These are phyloP conservation scores for Roridomyces roridus DNA, from an alignment of 768 basidiomycete species.

Conservation along the genomic window DNA sequence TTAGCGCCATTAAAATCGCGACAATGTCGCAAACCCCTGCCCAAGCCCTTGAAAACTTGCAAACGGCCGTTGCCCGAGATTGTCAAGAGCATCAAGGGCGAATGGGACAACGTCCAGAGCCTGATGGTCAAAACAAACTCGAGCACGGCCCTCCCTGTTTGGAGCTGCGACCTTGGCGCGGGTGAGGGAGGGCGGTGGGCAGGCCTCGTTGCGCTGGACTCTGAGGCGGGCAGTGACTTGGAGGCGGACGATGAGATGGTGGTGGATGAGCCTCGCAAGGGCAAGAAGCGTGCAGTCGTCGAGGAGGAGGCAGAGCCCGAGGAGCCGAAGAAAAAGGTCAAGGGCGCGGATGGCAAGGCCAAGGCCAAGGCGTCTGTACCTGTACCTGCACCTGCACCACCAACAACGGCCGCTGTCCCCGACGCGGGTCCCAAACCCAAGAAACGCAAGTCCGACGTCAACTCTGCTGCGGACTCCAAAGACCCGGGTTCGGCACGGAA, in stretches of 20 bases:
- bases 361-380: too few species aligned
- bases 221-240: constrained; percentile 33
- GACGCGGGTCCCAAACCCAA: constrained; percentile 27
- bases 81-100: constrained; percentile 70
- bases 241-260: constrained; percentile 31
- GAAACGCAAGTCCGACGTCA: constrained; percentile 21
- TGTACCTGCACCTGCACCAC: too few species aligned
- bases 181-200: constrained; percentile 66
- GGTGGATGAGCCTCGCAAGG: constrained; percentile 30
- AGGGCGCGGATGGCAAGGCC: constrained; percentile 31
- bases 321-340: constrained; percentile 54
- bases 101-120: constrained; percentile 91
- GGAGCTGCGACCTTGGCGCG: constrained; percentile 77
- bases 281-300: constrained; percentile 44
- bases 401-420: constrained; percentile 8
- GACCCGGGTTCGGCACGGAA: constrained; percentile 5
- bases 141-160: constrained; percentile 88
- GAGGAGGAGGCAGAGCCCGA: constrained; percentile 44
- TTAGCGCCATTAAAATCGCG: constrained; percentile 85
- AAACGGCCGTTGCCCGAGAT: constrained; percentile 79
- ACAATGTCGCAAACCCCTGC: constrained; percentile 72
- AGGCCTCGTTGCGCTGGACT: constrained; percentile 42
- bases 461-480: constrained; percentile 19
- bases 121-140: constrained; percentile 90
- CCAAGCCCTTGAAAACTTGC: constrained; percentile 81